Base-by-base conservation (phyloP, 2,329 filamentous ascomycete species). In the Aspergillus carbonarius region DNA sequence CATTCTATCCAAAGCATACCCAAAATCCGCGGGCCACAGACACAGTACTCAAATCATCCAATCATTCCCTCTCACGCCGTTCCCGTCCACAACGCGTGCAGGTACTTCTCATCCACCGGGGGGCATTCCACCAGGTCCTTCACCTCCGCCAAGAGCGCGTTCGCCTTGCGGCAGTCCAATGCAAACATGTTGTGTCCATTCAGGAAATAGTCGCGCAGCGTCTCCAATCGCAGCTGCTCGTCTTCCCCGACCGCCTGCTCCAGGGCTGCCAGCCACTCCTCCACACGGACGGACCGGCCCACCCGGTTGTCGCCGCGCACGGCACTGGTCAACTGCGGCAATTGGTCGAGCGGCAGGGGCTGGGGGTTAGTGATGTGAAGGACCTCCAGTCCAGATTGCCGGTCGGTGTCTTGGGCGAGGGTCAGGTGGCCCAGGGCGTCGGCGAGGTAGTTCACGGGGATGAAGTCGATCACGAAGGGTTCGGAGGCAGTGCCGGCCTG, bases 111-210 rank as follows among this genome's bases (percentile, higher is more conserved):
- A 30, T 32, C 37, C 37, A 54, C 27, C n/a, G 37, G 37, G 4
- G 51, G 20, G 17, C 51, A 54, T 12, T 9, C 39, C 25, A 32
- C 37, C 18, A 20, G n/a, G 9, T 42, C 25, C 15, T 42, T 18
- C 39, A 32, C 13, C 7, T 42, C 4, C 23, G 18, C 37, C 25
- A 54, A 23, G 1, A 20, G 20, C 10, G 37, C 35, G 1, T 20
- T 39, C 18, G 51, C 39, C n/a, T 54, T 39, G 25, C 20, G 15
- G 6, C 25, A 32, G 5, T 44, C 39, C 25, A 54, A 6, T 10
- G 51, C 51, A 42, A 54, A 54, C 51, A 54, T 54, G 17, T 44
- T 44, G 13, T 54, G 51, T 10, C 51, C 51, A n/a, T 40, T 15
- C 2, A n/a, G 18, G 18, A 54, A 54, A 35, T 54, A 54, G 18